Conservation (phyloP, 768 basidiomycete species). For the Phylloporus rhodoxanthus region DNA sequence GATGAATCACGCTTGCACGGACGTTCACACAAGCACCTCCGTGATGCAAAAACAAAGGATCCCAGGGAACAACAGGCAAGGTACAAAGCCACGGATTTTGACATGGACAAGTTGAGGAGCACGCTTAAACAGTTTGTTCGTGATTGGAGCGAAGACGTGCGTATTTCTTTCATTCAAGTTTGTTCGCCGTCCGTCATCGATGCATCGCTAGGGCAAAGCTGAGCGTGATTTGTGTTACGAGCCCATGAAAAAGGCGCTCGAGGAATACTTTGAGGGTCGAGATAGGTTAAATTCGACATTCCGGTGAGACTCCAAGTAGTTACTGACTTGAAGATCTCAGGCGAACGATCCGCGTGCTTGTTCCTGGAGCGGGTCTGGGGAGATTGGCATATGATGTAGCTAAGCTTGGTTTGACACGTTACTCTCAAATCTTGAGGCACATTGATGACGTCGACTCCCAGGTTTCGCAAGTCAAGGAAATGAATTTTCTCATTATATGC, state of each 20-base stretch:
- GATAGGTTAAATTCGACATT: conserved; percentile 39
- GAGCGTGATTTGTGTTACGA: conserved; percentile 79
- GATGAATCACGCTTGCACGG: conserved; percentile 10
- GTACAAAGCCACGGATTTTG: conserved; percentile 58
- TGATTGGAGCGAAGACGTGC: conserved; percentile 86
- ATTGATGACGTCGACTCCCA: conserved; percentile 25
- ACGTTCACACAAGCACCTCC: conserved; percentile 36
- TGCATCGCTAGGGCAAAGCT: conserved; percentile 47
- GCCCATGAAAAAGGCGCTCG: conserved; percentile 74
- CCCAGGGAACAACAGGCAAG: conserved; percentile 16
- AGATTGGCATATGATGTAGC: conserved; percentile 87
- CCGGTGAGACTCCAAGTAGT: too few relatives aligned
- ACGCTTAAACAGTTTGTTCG: conserved; percentile 90
- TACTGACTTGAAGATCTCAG: conserved; percentile 28
- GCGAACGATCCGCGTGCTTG: conserved; percentile 62
- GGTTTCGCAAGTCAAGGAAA: conserved; percentile 92
- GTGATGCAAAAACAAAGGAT: conserved; percentile 9
- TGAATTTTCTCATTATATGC: conserved; percentile 95
- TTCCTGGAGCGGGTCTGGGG: conserved; percentile 87
- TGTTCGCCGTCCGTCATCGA: not conserved
- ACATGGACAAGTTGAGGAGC: conserved; percentile 88
- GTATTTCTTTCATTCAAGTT: conserved; percentile 5
- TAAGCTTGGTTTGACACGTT: conserved; percentile 50
- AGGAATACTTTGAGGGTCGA: conserved; percentile 48
- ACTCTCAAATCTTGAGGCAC: not conserved